Evolutionary conservation across 352 stramenopile genomes (phyloP).

Genomic region (Pythium plurisporium): DNA sequence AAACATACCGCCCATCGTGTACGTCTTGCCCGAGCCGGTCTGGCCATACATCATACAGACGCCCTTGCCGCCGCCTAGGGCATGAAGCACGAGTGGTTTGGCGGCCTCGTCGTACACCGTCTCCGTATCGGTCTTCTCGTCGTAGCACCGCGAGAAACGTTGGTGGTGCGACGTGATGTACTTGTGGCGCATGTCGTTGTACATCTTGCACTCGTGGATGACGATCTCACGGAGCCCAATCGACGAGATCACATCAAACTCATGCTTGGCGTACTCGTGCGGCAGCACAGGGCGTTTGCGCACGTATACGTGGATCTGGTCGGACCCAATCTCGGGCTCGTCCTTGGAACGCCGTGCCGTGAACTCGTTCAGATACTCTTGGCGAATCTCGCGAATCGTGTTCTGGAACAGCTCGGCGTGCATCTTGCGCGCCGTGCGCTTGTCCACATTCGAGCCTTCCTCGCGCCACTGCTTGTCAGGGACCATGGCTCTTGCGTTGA

Average conservation of each 20-base stretch:
- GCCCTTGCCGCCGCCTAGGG: slow-evolving; percentile 55
- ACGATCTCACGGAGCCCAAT: slow-evolving; percentile 55
- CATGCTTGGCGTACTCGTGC: slow-evolving; percentile 79
- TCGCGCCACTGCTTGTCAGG: slow-evolving; percentile 57
- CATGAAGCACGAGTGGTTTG: slow-evolving; percentile 63
- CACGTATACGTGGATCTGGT: slow-evolving; percentile 78
- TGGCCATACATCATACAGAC: slow-evolving; percentile 85
- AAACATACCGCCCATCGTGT: slow-evolving; percentile 85
- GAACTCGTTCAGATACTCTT: slow-evolving; percentile 34
- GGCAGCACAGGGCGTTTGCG: slow-evolving; percentile 85
- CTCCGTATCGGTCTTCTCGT: slow-evolving; percentile 69
- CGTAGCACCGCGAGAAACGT: slow-evolving; percentile 72
- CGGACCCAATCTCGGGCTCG: slow-evolving; percentile 16
- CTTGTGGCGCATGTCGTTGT: slow-evolving; percentile 88
- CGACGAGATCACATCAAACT: slow-evolving; percentile 86
- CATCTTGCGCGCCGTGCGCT: slow-evolving; percentile 68
- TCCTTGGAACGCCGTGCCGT: slow-evolving; percentile 16
- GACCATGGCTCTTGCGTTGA: slow-evolving; percentile 33
- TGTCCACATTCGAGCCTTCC: slow-evolving; percentile 71
- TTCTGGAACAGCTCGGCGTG: slow-evolving; percentile 48
- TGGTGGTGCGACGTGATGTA: slow-evolving; percentile 75
- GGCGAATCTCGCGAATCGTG: slow-evolving; percentile 41
- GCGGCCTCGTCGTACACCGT: slow-evolving; percentile 65
- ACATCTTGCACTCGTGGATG: slow-evolving; percentile 90
- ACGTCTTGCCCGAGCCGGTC: slow-evolving; percentile 67